Conservation (phyloP, 352 stramenopile species). For the Globisporangium radiosum region DNA sequence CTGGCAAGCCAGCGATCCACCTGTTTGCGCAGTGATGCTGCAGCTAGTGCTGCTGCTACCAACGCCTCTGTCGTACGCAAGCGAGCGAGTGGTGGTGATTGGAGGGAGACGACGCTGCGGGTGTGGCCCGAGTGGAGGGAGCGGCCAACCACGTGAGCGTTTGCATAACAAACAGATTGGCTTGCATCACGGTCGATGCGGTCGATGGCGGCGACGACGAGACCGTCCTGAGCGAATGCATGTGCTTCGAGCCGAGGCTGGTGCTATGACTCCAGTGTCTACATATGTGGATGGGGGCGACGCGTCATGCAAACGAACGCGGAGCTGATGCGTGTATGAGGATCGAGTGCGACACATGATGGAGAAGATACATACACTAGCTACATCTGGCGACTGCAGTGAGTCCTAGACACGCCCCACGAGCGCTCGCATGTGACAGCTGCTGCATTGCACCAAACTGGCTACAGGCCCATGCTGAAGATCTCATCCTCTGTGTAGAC, state of each 20-base stretch:
- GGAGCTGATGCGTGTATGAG: background rate
- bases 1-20: conserved; percentile 78
- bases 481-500: conserved; percentile 59
- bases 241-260: too few relatives aligned
- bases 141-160: too few relatives aligned
- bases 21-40: conserved; percentile 45
- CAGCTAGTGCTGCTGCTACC: background rate
- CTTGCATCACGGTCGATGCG: too few relatives aligned
- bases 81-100: background rate
- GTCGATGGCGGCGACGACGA: too few relatives aligned
- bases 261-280: too few relatives aligned
- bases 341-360: background rate
- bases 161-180: too few relatives aligned
- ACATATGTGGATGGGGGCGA: too few relatives aligned
- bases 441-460: background rate
- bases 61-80: background rate
- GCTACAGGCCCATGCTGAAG: conserved; percentile 72
- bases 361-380: background rate
- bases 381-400: background rate
- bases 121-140: too few relatives aligned
- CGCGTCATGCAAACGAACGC: too few relatives aligned
- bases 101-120: too few relatives aligned
- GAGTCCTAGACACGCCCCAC: too few relatives aligned
- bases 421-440: background rate
- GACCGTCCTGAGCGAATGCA: too few relatives aligned